A percentile compares a stretch with the other conserved stretches of the same genome.
Evolutionary conservation across 163 green algal genomes (phyloP).

Genomic region (Chloromonas sp.): DNA sequence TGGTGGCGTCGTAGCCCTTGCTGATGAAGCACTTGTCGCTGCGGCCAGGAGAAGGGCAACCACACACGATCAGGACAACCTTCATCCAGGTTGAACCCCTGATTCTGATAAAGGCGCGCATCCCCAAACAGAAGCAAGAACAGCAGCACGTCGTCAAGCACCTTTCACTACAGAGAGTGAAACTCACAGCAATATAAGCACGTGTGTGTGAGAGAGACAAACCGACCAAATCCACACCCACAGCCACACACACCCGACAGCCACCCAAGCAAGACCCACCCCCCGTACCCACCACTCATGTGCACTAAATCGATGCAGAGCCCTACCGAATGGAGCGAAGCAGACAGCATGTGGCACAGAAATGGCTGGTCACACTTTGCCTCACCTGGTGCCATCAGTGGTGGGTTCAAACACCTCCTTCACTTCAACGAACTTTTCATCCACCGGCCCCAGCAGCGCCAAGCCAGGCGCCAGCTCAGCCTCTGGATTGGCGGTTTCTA

Average conservation of each 20-base stretch:
- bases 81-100: too few relatives aligned
- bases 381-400: constrained; percentile 56
- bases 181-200: too few relatives aligned
- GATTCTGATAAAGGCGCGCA: background rate
- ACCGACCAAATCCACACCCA: too few relatives aligned
- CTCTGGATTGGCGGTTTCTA: constrained; percentile 85
- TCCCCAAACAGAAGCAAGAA: background rate
- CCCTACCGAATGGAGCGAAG: too few relatives aligned
- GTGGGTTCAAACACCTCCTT: constrained; percentile 77
- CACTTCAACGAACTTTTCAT: constrained; percentile 94
- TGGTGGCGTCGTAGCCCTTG: constrained; percentile 93
- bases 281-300: too few relatives aligned
- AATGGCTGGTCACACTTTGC: too few relatives aligned
- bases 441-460: constrained; percentile 82
- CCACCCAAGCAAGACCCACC: too few relatives aligned
- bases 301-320: too few relatives aligned
- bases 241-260: too few relatives aligned
- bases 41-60: background rate
- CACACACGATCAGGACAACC: background rate
- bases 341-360: too few relatives aligned
- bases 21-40: constrained; percentile 86
- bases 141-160: background rate
- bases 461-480: constrained; percentile 63
- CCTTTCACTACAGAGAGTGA: too few relatives aligned
- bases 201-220: too few relatives aligned